phyloP scores from a whole-genome alignment of 352 stramenopile species.

The Globisporangium camurandrum region DNA sequence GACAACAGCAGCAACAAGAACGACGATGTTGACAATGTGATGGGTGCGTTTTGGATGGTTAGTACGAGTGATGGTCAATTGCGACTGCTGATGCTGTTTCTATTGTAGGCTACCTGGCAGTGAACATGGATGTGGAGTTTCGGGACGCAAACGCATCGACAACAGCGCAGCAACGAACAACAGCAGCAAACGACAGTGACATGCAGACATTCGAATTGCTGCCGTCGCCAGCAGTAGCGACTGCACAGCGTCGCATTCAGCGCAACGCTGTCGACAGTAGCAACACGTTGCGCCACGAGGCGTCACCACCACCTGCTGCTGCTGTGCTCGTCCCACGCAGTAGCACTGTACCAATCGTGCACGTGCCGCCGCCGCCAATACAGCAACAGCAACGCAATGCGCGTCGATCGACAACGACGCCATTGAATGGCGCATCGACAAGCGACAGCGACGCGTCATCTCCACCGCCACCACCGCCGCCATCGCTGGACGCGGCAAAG shows the following conservation, averaged over 20 bases:
- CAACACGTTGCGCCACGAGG: no score
- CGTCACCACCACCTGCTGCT: no score
- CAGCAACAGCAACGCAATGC: no score
- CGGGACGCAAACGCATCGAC: neutral
- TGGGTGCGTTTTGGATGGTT: conserved; percentile 8
- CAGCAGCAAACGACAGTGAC: neutral
- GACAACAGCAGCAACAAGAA: no score
- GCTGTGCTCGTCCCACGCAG: no score
- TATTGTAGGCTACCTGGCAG: conserved; percentile 20
- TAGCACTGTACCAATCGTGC: no score
- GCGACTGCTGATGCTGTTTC: neutral
- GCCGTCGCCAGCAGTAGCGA: conserved; percentile 2
- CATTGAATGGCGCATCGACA: neutral
- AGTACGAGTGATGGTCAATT: neutral
- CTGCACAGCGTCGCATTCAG: neutral
- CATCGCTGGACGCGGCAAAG: neutral
- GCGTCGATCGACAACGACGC: neutral
- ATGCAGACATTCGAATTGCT: neutral
- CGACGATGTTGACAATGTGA: conserved; percentile 2
- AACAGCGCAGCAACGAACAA: neutral
- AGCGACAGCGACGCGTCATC: neutral
- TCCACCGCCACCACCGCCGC: neutral
- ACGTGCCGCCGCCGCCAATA: no score
- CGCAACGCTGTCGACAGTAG: no score
- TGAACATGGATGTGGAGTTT: conserved; percentile 15